Conservation (phyloP, 768 basidiomycete species). For the Phlebiopsis flavidoalba region DNA sequence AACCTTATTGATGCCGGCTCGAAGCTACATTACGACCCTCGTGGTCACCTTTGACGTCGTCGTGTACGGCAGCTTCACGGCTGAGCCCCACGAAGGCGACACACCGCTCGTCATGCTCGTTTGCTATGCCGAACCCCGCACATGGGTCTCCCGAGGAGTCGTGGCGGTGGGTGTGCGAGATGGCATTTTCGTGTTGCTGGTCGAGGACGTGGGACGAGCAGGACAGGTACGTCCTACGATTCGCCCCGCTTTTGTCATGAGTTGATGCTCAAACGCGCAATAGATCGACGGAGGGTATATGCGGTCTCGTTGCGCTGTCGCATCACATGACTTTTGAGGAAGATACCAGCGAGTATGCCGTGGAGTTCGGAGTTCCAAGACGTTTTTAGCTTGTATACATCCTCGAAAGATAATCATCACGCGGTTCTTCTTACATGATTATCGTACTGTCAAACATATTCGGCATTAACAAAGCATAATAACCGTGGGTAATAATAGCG, state of each 20-base stretch:
- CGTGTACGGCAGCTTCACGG: neutral
- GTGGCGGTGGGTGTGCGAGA: slow-evolving; percentile 14
- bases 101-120: slow-evolving; percentile 14
- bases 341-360: neutral
- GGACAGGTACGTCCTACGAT: slow-evolving; percentile 12
- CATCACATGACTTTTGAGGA: slow-evolving; percentile 19
- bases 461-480: too few relatives aligned
- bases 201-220: slow-evolving; percentile 16
- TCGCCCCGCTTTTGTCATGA: neutral
- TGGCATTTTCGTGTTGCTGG: slow-evolving; percentile 20
- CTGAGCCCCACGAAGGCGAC: neutral
- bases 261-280: neutral
- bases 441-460: too few relatives aligned
- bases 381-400: too few relatives aligned
- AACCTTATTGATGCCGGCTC: neutral
- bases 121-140: slow-evolving; percentile 9
- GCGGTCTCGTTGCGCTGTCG: slow-evolving; percentile 18
- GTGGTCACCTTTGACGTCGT: slow-evolving; percentile 9
- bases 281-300: slow-evolving; percentile 15
- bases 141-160: neutral
- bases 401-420: too few relatives aligned
- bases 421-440: too few relatives aligned
- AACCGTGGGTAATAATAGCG: too few relatives aligned
- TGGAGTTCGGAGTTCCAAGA: neutral
- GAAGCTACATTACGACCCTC: slow-evolving; percentile 14